phyloP scores from a whole-genome alignment of 78 protist genomes.

The Acrasis kona region DNA sequence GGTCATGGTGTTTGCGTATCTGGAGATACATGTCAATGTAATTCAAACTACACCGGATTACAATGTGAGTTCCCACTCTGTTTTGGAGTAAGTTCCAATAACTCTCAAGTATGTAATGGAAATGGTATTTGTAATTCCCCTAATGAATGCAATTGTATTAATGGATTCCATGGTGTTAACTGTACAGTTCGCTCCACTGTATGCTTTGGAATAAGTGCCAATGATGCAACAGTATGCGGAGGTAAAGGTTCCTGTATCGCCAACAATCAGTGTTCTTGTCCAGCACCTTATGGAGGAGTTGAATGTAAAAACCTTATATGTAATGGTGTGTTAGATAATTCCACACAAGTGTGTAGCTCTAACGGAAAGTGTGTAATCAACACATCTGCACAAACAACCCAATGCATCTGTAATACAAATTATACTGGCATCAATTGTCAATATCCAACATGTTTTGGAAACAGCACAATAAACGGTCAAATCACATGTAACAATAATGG shows the following conservation, averaged over 20 bases:
- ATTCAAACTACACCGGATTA: neutral
- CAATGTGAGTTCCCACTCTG: neutral
- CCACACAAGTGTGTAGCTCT: neutral
- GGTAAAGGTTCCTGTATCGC: neutral
- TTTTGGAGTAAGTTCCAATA: too few relatives aligned
- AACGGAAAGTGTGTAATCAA: neutral
- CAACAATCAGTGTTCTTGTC: neutral
- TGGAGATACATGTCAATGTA: neutral
- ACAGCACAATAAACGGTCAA: too few relatives aligned
- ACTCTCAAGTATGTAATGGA: too few relatives aligned
- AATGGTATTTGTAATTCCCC: too few relatives aligned
- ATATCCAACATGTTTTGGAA: too few relatives aligned
- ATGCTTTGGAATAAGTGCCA: too few relatives aligned
- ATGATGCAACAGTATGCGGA: neutral
- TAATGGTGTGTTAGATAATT: neutral
- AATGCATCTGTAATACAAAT: too few relatives aligned
- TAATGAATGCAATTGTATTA: too few relatives aligned
- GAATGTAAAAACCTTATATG: neutral
- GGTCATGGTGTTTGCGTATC: neutral
- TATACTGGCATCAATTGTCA: too few relatives aligned
- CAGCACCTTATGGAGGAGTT: neutral
- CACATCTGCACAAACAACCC: neutral
- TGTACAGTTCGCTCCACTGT: too few relatives aligned
- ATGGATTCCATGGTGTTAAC: too few relatives aligned
- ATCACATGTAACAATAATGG: too few relatives aligned